Conservation (phyloP, 495 filamentous ascomycete species). For the Podospora sp. region DNA sequence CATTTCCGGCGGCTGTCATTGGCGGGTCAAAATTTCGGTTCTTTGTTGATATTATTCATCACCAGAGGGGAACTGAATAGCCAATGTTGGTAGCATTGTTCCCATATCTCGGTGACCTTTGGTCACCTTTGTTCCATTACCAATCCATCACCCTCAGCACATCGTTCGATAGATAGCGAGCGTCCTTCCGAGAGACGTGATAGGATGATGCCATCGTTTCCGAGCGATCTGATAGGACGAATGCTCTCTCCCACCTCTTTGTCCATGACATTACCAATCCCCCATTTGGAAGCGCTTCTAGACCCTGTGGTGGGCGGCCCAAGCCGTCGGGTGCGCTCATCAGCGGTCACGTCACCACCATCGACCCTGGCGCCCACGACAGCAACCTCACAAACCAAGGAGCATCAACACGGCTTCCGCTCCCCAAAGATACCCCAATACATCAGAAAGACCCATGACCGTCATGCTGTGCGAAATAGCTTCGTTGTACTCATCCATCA, state of each 20-base stretch:
- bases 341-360: neutral
- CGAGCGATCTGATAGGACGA: too few species aligned
- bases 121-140: too few species aligned
- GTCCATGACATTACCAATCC: too few species aligned
- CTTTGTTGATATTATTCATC: neutral
- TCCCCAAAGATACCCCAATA: conserved; percentile 25
- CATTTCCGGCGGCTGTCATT: neutral
- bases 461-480: conserved; percentile 25
- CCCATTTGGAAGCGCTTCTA: too few species aligned
- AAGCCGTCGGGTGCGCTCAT: neutral
- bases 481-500: conserved; percentile 32
- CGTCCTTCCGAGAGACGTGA: too few species aligned
- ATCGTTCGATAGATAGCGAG: too few species aligned
- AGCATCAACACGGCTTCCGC: conserved; percentile 19
- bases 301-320: too few species aligned
- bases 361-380: too few species aligned
- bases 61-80: neutral
- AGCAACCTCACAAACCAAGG: conserved; percentile 13
- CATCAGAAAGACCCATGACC: conserved; percentile 20
- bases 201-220: too few species aligned
- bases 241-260: too few species aligned
- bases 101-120: neutral
- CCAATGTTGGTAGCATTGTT: neutral
- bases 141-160: too few species aligned
- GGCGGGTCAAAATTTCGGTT: neutral